These are phyloP conservation scores for Paecilomyces dactylethromorphus DNA, from an alignment of 2,329 filamentous ascomycete genomes.

Conservation along the genomic window DNA sequence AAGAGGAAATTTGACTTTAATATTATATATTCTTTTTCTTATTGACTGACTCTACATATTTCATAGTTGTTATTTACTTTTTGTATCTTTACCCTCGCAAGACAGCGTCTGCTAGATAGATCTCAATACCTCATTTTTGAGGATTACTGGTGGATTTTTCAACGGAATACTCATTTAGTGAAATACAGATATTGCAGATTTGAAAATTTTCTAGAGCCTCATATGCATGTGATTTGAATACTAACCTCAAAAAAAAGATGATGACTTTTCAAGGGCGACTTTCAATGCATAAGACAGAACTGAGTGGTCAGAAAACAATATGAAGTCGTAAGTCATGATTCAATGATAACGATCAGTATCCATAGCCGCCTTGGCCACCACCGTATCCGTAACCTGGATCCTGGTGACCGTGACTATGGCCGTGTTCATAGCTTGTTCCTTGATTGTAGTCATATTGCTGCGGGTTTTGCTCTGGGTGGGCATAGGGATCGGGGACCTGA, in stretches of 20 bases:
- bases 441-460: neutral
- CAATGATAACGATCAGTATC: conserved; percentile 2
- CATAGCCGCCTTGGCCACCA: neutral
- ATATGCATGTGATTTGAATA: too few species aligned
- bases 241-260: too few species aligned
- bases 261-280: neutral
- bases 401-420: conserved; percentile 5
- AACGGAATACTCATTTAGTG: too few species aligned
- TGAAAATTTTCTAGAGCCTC: too few species aligned
- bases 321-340: neutral
- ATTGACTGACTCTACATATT: neutral
- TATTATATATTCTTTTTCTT: neutral
- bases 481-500: neutral
- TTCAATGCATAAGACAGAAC: neutral
- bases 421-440: neutral
- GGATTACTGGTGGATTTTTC: too few species aligned
- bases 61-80: too few species aligned
- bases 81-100: too few species aligned
- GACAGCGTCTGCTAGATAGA: too few species aligned
- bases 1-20: neutral
- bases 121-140: too few species aligned
- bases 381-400: conserved; percentile 1
- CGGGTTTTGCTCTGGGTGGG: neutral
- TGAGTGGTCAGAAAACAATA: neutral
- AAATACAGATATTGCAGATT: too few species aligned